phyloP scores from a whole-genome alignment of 108 stramenopile species.

The Nitzschia palea region DNA sequence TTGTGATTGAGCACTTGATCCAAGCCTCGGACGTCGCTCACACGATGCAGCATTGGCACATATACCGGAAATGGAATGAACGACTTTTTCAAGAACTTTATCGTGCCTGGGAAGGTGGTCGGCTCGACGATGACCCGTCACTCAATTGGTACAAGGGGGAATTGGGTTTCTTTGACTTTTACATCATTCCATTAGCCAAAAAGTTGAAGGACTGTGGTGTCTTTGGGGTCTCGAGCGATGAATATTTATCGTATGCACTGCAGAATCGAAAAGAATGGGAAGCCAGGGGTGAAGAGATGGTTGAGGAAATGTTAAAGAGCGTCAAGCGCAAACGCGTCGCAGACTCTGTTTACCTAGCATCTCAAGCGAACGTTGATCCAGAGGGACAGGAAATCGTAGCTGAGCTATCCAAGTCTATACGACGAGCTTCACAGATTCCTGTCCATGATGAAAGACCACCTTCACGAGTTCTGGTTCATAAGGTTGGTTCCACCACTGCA shows the following conservation, averaged over 20 bases:
- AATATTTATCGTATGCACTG: background rate
- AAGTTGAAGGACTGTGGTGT: slow-evolving; percentile 6
- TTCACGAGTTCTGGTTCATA: background rate
- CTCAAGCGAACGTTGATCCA: background rate
- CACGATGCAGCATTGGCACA: slow-evolving; percentile 4
- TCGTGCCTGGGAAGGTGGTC: background rate
- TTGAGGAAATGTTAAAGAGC: background rate
- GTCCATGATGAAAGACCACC: background rate
- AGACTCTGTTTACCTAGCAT: background rate
- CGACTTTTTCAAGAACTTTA: background rate
- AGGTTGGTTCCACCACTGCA: background rate
- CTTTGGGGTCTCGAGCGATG: slow-evolving; percentile 4
- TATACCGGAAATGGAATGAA: slow-evolving; percentile 1
- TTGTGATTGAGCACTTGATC: slow-evolving; percentile 8
- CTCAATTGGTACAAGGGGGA: slow-evolving; percentile 2
- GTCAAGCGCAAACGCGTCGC: background rate
- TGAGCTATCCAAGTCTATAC: background rate
- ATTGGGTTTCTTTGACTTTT: slow-evolving; percentile 1
- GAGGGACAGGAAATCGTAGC: background rate
- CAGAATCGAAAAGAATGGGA: slow-evolving; percentile 13
- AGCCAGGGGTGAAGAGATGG: slow-evolving; percentile 5
- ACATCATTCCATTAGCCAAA: slow-evolving; percentile 1
- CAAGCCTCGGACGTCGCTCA: slow-evolving; percentile 2
- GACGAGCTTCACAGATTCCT: background rate
- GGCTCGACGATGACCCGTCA: background rate